phyloP scores from a whole-genome alignment of 2,329 filamentous ascomycete genomes.

The Reticulascus tulasneorum region DNA sequence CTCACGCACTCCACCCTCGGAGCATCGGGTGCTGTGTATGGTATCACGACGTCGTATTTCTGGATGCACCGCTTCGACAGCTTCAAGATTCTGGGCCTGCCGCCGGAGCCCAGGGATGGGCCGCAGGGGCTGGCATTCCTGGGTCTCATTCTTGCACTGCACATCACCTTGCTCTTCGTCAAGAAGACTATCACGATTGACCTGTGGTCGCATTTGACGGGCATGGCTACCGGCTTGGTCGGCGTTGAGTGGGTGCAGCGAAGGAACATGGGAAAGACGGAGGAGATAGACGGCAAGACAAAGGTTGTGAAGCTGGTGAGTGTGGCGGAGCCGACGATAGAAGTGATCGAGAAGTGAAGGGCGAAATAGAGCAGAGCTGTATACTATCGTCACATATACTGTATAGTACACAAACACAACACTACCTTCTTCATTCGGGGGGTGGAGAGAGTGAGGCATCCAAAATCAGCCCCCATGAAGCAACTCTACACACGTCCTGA shows the following conservation, averaged over 20 bases:
- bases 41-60: conserved; percentile 58
- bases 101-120: conserved; percentile 47
- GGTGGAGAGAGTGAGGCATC: too few relatives aligned
- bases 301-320: neutral
- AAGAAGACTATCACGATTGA: conserved; percentile 40
- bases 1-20: conserved; percentile 54
- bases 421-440: too few relatives aligned
- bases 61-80: conserved; percentile 54
- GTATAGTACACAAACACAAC: too few relatives aligned
- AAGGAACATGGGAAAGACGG: conserved; percentile 5
- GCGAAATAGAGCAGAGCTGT: neutral
- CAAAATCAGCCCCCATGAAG: too few relatives aligned
- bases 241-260: conserved; percentile 32
- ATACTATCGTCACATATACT: neutral
- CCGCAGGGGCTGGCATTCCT: conserved; percentile 53
- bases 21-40: conserved; percentile 62
- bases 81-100: conserved; percentile 54
- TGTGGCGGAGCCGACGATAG: neutral
- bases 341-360: too few relatives aligned
- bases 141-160: conserved; percentile 45
- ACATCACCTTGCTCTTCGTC: conserved; percentile 44
- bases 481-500: too few relatives aligned
- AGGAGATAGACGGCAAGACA: conserved; percentile 16
- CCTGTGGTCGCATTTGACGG: conserved; percentile 49
- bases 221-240: conserved; percentile 43